Evolutionary conservation across 805 yeast genomes (phyloP).

Genomic region (Monosporozyma siamensis): DNA sequence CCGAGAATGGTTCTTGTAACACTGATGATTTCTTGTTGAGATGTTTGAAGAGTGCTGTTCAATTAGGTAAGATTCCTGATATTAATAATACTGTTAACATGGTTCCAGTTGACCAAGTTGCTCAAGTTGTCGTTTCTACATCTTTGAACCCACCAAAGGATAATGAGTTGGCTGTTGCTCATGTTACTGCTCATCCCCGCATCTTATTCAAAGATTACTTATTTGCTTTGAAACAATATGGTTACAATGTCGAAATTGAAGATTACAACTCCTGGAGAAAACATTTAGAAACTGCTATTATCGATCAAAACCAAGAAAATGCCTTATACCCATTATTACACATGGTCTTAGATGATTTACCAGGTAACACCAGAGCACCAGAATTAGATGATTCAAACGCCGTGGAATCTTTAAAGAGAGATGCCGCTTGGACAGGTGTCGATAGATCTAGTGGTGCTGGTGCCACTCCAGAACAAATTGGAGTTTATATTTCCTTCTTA

Average conservation of each 20-base stretch:
- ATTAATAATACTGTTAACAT: slow-evolving; percentile 83
- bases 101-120: slow-evolving; percentile 98
- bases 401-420: slow-evolving; percentile 52
- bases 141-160: slow-evolving; percentile 63
- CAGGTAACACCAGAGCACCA: slow-evolving; percentile 88
- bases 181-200: slow-evolving; percentile 97
- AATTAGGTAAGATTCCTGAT: slow-evolving; percentile 77
- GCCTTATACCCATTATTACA: slow-evolving; percentile 91
- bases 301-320: slow-evolving; percentile 62
- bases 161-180: slow-evolving; percentile 61
- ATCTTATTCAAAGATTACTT: slow-evolving; percentile 69
- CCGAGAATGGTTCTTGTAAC: slow-evolving; percentile 77
- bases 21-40: slow-evolving; percentile 94
- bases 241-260: slow-evolving; percentile 53
- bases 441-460: slow-evolving; percentile 69
- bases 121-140: slow-evolving; percentile 77
- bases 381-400: slow-evolving; percentile 88
- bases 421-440: slow-evolving; percentile 51
- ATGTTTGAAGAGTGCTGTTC: slow-evolving; percentile 89
- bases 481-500: slow-evolving; percentile 72
- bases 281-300: slow-evolving; percentile 65
- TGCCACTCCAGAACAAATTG: slow-evolving; percentile 56
- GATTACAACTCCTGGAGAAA: slow-evolving; percentile 76
- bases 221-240: slow-evolving; percentile 54
- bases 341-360: slow-evolving; percentile 87